phyloP scores from a whole-genome alignment of 805 yeast genomes.

The Lipomyces yamadae region DNA sequence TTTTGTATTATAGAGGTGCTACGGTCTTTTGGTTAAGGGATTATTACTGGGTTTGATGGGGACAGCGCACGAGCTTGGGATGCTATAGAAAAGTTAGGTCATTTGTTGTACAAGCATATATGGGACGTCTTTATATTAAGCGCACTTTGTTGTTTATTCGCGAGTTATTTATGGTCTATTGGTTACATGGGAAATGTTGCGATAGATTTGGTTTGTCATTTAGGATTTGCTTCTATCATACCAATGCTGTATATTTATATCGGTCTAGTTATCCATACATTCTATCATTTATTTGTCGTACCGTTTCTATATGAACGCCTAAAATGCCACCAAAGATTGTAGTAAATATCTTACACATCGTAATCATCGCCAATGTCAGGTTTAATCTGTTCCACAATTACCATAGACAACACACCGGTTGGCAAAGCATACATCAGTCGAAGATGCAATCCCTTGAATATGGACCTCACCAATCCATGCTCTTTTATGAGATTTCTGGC shows the following conservation, averaged over 20 bases:
- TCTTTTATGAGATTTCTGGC: constrained; percentile 48
- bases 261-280: background rate
- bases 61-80: background rate
- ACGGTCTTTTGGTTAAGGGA: background rate
- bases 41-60: background rate
- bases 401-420: constrained; percentile 50
- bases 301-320: background rate
- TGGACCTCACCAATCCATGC: constrained; percentile 46
- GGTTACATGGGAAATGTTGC: background rate
- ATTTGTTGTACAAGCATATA: background rate
- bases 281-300: background rate
- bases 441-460: constrained; percentile 47
- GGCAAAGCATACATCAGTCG: constrained; percentile 49
- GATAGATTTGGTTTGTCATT: background rate
- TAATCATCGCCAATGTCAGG: constrained; percentile 43
- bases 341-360: constrained; percentile 12
- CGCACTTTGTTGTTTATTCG: background rate
- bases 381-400: constrained; percentile 48
- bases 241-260: background rate
- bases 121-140: background rate
- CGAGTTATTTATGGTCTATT: background rate
- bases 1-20: background rate
- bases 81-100: background rate
- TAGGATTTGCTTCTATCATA: background rate
- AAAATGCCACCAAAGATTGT: background rate